These are phyloP conservation scores for Phytophthora gonapodyides DNA, from an alignment of 352 stramenopile species.

Conservation along the genomic window DNA sequence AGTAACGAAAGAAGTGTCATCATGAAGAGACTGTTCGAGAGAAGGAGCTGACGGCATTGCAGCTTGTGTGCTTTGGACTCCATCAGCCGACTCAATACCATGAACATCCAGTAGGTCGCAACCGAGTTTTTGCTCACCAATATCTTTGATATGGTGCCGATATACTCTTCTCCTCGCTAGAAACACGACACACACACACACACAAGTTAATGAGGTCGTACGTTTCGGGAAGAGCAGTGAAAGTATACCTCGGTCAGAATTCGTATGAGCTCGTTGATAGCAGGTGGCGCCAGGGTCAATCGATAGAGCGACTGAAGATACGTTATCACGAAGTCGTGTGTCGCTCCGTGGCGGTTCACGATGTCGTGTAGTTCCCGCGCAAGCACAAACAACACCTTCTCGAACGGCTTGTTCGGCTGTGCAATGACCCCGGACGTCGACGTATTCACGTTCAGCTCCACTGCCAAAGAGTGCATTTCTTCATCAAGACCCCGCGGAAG, in stretches of 20 bases:
- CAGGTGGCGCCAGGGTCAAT: constrained; percentile 58
- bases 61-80: constrained; percentile 67
- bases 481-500: constrained; percentile 71
- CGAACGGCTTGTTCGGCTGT: constrained; percentile 79
- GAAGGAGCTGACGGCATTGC: constrained; percentile 58
- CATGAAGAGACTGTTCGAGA: constrained; percentile 68
- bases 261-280: constrained; percentile 76
- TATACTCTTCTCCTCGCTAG: constrained; percentile 76
- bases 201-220: constrained; percentile 1
- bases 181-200: constrained; percentile 9
- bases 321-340: constrained; percentile 67
- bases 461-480: constrained; percentile 70
- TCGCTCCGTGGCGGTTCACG: constrained; percentile 56
- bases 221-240: not conserved
- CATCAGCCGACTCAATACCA: constrained; percentile 66
- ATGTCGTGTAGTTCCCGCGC: constrained; percentile 76
- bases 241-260: constrained; percentile 72
- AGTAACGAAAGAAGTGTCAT: constrained; percentile 70
- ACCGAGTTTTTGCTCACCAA: constrained; percentile 57
- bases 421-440: constrained; percentile 69
- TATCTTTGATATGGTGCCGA: constrained; percentile 67
- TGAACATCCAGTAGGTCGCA: constrained; percentile 77
- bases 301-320: constrained; percentile 83
- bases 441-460: constrained; percentile 84
- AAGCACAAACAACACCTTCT: constrained; percentile 70